Evolutionary conservation across 129 eudicot genomes (phyloP).

Genomic region (sunflower (Helianthus annuus)): HanXRQr2.0-SUNRISE NC_035440.2:16063347-16063846

Average conservation of each 20-base stretch:
- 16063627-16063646: no score
- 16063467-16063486: slow-evolving; percentile 56
- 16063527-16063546: slow-evolving; percentile 67
- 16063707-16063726: slow-evolving; percentile 35
- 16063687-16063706: slow-evolving; percentile 14
- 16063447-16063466: slow-evolving; percentile 62
- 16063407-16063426: slow-evolving; percentile 8
- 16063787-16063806: slow-evolving; percentile 55
- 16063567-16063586: slow-evolving; percentile 19
- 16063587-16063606: slow-evolving; percentile 6
- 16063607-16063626: slow-evolving; percentile 42
- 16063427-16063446: slow-evolving; percentile 50
- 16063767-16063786: slow-evolving; percentile 45
- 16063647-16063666: no score
- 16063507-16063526: slow-evolving; percentile 69
- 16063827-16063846: slow-evolving; percentile 53
- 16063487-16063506: slow-evolving; percentile 90
- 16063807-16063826: slow-evolving; percentile 50
- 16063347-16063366: slow-evolving; percentile 80
- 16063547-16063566: slow-evolving; percentile 44
- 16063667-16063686: no score
- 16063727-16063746: slow-evolving; percentile 13
- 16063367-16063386: slow-evolving; percentile 65
- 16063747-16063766: slow-evolving; percentile 39
- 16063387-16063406: slow-evolving; percentile 48